These are phyloP conservation scores for Mycena alexandri DNA, from an alignment of 768 basidiomycete genomes.

Conservation along the genomic window DNA sequence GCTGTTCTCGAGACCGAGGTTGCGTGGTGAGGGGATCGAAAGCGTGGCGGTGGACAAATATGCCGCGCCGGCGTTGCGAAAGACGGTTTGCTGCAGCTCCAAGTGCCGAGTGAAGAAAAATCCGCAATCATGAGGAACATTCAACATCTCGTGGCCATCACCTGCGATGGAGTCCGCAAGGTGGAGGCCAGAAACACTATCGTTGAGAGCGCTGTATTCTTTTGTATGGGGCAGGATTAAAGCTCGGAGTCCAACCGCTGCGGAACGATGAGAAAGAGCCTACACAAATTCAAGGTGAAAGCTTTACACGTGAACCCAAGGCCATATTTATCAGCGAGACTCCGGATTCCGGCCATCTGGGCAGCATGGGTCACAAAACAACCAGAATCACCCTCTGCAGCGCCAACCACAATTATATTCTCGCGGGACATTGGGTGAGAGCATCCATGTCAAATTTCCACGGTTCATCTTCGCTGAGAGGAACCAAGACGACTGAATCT, in stretches of 20 bases:
- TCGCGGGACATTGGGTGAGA: conserved; percentile 10
- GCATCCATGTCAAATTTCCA: conserved; percentile 34
- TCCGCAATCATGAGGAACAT: conserved; percentile 36
- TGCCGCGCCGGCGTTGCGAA: conserved; percentile 30
- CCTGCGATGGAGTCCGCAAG: conserved; percentile 35
- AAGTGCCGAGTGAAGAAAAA: conserved; percentile 33
- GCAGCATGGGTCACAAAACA: conserved; percentile 28
- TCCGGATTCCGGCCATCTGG: conserved; percentile 32
- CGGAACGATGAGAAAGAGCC: neutral
- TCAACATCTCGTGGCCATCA: conserved; percentile 34
- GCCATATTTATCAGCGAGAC: conserved; percentile 31
- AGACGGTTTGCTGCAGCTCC: conserved; percentile 29
- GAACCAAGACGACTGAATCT: conserved; percentile 21
- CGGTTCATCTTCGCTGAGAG: conserved; percentile 27
- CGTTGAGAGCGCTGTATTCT: conserved; percentile 11
- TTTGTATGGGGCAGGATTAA: conserved; percentile 21
- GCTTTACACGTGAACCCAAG: conserved; percentile 33
- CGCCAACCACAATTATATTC: conserved; percentile 26
- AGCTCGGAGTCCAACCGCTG: conserved; percentile 35
- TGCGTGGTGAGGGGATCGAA: conserved; percentile 30
- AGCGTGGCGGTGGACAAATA: conserved; percentile 24
- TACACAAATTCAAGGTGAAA: neutral
- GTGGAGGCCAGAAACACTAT: conserved; percentile 18
- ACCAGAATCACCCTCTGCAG: conserved; percentile 32
- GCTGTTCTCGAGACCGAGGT: conserved; percentile 35